These are phyloP conservation scores for Pulveroboletus sp. DNA, from an alignment of 768 basidiomycete species.

Conservation along the genomic window DNA sequence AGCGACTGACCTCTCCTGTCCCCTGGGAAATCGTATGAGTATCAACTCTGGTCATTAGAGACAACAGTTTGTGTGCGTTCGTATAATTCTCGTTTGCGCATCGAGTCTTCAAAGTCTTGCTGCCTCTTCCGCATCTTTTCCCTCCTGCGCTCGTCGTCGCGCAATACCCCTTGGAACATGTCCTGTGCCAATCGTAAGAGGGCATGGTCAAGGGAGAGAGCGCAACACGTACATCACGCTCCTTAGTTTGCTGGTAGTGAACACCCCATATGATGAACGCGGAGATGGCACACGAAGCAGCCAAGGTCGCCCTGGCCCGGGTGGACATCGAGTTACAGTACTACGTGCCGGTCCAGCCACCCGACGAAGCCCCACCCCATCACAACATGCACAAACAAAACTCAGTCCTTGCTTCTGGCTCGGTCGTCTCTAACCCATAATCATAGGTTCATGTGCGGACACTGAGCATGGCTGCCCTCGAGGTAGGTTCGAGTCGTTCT, in stretches of 20 bases:
- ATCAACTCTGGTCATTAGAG: slow-evolving; percentile 17
- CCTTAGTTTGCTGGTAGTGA: slow-evolving; percentile 79
- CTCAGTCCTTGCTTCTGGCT: slow-evolving; percentile 15
- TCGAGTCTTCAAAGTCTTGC: slow-evolving; percentile 57
- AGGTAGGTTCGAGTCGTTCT: slow-evolving; percentile 29
- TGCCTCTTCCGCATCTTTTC: slow-evolving; percentile 69
- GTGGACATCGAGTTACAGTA: slow-evolving; percentile 47
- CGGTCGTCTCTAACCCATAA: slow-evolving; percentile 7
- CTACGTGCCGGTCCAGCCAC: slow-evolving; percentile 19
- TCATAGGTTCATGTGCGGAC: slow-evolving; percentile 19
- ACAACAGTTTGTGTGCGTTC: slow-evolving; percentile 46
- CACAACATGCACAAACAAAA: slow-evolving; percentile 43
- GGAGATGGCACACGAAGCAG: slow-evolving; percentile 58
- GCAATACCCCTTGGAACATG: slow-evolving; percentile 89
- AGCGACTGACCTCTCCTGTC: slow-evolving; percentile 4
- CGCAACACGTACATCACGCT: slow-evolving; percentile 59
- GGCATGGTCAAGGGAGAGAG: not conserved
- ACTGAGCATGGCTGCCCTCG: slow-evolving; percentile 38
- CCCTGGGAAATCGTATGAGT: not conserved
- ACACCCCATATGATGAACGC: slow-evolving; percentile 82
- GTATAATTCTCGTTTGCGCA: slow-evolving; percentile 60
- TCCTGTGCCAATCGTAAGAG: slow-evolving; percentile 45
- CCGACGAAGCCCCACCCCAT: not conserved
- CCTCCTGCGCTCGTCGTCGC: slow-evolving; percentile 77
- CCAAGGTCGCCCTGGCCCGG: slow-evolving; percentile 72